Percentiles rank a stretch among this genome's conserved stretches.
phyloP scores from a whole-genome alignment of 306 rosid genomes.

The Citrullus amarus region DNA sequence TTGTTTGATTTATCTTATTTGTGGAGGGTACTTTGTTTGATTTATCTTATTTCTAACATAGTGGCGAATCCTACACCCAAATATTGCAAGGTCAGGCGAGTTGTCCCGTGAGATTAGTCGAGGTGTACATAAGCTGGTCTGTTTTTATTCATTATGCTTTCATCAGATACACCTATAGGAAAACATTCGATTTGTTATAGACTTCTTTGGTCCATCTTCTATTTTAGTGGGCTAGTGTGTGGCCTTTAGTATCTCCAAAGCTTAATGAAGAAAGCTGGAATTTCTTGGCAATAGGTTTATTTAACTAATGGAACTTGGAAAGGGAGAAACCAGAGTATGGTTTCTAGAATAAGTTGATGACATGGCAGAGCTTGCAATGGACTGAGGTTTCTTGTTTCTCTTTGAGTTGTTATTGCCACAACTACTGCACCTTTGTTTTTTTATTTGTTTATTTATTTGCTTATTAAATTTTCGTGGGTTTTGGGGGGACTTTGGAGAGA shows the following conservation, averaged over 20 bases:
- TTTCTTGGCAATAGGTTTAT: background rate
- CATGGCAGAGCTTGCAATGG: no score
- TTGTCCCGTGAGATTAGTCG: no score
- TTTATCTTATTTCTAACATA: background rate
- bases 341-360: background rate
- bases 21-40: background rate
- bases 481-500: no score
- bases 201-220: background rate
- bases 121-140: no score
- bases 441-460: no score
- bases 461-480: no score
- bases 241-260: background rate
- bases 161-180: background rate
- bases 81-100: no score
- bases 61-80: no score
- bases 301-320: background rate
- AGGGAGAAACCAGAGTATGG: background rate
- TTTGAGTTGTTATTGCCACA: background rate
- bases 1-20: background rate
- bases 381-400: background rate
- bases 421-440: no score
- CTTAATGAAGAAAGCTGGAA: background rate
- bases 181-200: background rate
- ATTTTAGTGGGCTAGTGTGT: background rate
- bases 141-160: no score